Base-by-base conservation (phyloP, 2,329 filamentous ascomycete species). In the Aspergillus calidoustus region DNA sequence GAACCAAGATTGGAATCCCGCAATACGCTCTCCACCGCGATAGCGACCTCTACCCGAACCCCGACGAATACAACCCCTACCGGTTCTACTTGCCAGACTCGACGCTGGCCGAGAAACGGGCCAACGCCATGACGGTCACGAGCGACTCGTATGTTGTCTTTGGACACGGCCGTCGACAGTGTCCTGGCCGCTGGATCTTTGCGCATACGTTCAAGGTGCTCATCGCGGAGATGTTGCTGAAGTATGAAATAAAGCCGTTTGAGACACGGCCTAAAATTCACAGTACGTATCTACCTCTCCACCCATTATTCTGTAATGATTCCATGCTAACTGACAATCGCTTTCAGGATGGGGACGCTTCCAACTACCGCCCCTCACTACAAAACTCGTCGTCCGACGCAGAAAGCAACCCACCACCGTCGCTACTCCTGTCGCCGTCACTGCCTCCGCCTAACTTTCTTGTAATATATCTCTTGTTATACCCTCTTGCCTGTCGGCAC, bases 11-110 rank as follows among this genome's bases (percentile, higher is more conserved):
- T 28, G 62, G 62, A 11, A 62, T 64, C 53, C 59, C 62, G 25
- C 62, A 64, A 22, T 62, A 64, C 53, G 62, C 62, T n/a, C 50
- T 64, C 48, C 62, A 62, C 62, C 62, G 62, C 23, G 62, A 64
- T 47, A 59, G 52, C 41, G 62, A 62, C 44, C 25, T 64, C 5
- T 62, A 64, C 52, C 56, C 59, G 3, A 58, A 57, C 15, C 56
- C 62, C 3, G 44, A 62, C 38, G 48, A 57, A 59, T 64, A 62
- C 28, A 57, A 64, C n/a, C 59, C 62, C 23, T 62, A 57, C 15
- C 62, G 62, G 15, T 64, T 64, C 50, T 64, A 64, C 31, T 50
- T n/a, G 2, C 31, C 31, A 1, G 11, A 54, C 8, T 49, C 57
- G 6, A 51, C 60, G 3, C 23, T 49, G n/a, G 44, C 55, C 13